Base-by-base conservation (phyloP, 1,139 yeast species). In the Suhomyces choctaworum region DNA sequence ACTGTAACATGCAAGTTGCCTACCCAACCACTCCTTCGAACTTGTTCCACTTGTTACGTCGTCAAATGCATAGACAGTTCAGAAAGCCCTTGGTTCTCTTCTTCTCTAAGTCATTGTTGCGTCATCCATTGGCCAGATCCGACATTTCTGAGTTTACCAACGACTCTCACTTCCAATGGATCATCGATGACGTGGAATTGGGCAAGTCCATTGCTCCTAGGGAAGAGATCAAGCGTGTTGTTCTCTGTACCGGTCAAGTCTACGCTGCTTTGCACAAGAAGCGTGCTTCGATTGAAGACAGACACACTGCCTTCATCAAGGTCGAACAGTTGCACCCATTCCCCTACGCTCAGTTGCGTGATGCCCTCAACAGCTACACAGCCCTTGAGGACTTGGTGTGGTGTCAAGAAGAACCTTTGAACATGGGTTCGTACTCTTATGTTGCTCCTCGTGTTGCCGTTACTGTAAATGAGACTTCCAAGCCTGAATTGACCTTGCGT, bases 61-160 rank as follows among this genome's bases (percentile, higher is more conserved):
- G 99, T 77, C 98, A 94, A 77, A 90, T 89, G 89, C 97, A 90
- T 69, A 87, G 98, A 70, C 97, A 92, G 71, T 94, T 92, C 76
- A 83, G 99, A 75, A 94, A 94, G 72, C 99, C 98, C 44, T 76
- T 94, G 68, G 73, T 79, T 41, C 62, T 88, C 49, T 79, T 92
- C 70, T 89, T 92, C 77, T 90, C 97, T 42, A 94, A 94, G 73
- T 83, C 90, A 37, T 77, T 94, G 64, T 76, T 94, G 62, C 88
- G 99, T 76, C 97, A 92, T 65, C 98, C 98, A 64, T 78, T 94
- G 61, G 99, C 98, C 39, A 82, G 95, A 71, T 90, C 97, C 29
- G 54, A 70, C 32, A 70, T 89, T 50, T 63, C 68, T 30, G 98
- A 94, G 60, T 94, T 94, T 70, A 83, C 94, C 39, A 94, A 86